Percentiles rank a stretch among this genome's conserved stretches.
Evolutionary conservation across 2,329 filamentous ascomycete species (phyloP).

Genomic region (Cladosporium sp.): DNA sequence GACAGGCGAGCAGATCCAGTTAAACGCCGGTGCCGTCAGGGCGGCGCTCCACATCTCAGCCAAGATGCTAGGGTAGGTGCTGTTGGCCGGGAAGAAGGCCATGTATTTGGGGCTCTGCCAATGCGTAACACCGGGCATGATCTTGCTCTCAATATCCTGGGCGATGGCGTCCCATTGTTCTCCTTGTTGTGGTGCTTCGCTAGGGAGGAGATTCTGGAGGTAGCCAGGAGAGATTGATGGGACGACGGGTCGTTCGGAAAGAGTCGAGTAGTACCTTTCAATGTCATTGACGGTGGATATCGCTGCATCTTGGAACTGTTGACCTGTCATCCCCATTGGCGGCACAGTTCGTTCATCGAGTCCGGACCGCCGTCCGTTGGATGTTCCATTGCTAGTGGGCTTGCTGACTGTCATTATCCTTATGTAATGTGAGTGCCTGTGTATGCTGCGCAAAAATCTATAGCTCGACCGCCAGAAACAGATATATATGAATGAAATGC

Average conservation of each 20-base stretch:
- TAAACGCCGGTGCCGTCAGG: constrained; percentile 87
- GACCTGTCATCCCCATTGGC: constrained; percentile 61
- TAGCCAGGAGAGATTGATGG: constrained; percentile 80
- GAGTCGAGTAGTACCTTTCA: constrained; percentile 72
- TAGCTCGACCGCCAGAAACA: no score
- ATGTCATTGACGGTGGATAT: constrained; percentile 78
- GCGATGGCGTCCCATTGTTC: constrained; percentile 76
- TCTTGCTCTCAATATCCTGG: constrained; percentile 74
- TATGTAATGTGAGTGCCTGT: no score
- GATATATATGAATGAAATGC: no score
- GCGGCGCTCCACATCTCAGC: constrained; percentile 88
- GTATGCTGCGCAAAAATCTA: no score
- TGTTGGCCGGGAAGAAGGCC: constrained; percentile 84
- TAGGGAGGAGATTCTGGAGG: constrained; percentile 70
- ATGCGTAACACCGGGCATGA: constrained; percentile 87
- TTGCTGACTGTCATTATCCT: no score
- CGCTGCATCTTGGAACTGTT: constrained; percentile 71
- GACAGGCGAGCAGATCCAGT: constrained; percentile 91
- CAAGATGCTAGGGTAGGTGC: constrained; percentile 77
- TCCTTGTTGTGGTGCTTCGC: constrained; percentile 55
- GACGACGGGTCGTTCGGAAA: constrained; percentile 65
- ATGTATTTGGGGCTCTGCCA: constrained; percentile 95
- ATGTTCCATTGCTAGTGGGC: background rate
- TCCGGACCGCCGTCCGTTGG: background rate
- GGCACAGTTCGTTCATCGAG: constrained; percentile 19